Evolutionary conservation across 2,329 filamentous ascomycete species (phyloP), one percentile per base, ranked within the genome.

Genomic region (Phaeosphaeria sp.): DNA sequence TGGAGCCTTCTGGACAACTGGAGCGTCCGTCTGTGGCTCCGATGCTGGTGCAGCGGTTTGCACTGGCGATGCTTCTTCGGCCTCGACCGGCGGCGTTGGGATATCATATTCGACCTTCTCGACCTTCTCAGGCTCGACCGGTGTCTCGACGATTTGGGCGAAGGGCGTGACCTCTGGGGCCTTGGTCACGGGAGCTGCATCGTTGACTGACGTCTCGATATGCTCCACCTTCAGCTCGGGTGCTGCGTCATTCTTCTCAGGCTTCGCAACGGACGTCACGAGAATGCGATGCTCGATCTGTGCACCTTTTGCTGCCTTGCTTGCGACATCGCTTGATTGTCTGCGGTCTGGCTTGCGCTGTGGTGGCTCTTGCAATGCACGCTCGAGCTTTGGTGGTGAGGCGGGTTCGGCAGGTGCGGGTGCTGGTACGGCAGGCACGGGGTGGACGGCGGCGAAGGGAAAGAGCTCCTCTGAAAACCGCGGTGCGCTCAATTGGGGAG

Each of bases 281-380:
- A 48, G 46, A n/a, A 48, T 33, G 25, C 46, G 46, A 6, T 48
- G 46, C 25, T 33, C 46, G 24, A 48, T 20, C 11, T 48, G 46
- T 11, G 13, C n/a, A 15, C 24, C 46, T 36, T 33, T 48, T 15
- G 6, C 25, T 11, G 25, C 6, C 25, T 48, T 48, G 15, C 17
- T n/a, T 17, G 27, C 20, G 17, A 11, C n/a, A 48, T 48, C 25
- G 25, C 46, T 33, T 21, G 46, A 20, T 33, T 33, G 5, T 13
- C 15, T 33, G 25, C 25, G 46, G 25, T 48, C 25, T 17, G 24
- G 5, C 17, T 17, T 25, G 25, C 17, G 17, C n/a, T 15, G 24
- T 20, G 46, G 25, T 33, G 6, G 17, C 11, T 48, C 46, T 22
- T 18, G 7, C 3, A 25, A 25, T 25, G 17, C 46, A 20, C 36